Evolutionary conservation across 345 rosid species (phyloP), one percentile per base, ranked within the genome.

Genomic region (Barbarea vulgaris): DNA sequence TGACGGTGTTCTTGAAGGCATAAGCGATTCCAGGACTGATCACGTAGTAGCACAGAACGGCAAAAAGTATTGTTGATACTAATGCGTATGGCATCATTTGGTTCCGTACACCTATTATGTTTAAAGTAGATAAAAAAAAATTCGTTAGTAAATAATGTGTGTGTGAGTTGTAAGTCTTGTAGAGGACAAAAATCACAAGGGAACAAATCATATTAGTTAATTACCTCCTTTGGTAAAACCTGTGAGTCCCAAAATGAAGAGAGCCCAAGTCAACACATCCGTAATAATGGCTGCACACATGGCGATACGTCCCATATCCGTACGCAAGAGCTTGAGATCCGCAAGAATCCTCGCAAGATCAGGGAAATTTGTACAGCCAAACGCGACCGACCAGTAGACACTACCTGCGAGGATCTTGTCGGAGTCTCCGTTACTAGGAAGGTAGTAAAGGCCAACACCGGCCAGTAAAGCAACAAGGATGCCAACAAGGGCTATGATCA

Each of bases 281-380:
- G 73, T 75, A 25, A 87, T 9, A 46, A 85, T 27, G 60, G 91
- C 79, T 6, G 89, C 80, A 37, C 87, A 54, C 76, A 88, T 70
- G 0, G 92, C 89, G 0, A 72, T 76, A 27, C 70, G 78, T 9
- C 93, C 96, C 2, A 86, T 75, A 1, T 88, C 89, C 0, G 91
- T 57, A 69, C 85, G 87, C 27, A 90, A 86, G 22, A 88, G 88
- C 80, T 90, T 93, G 64, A 86, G 81, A 70, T 88, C 86, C 1
- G 89, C 83, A 14, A 90, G 89, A 37, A 82, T 72, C 25, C 79
- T 81, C 3, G 87, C 85, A 12, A 87, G 82, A 31, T 83, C 90
- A 0, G 94, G 85, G 54, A 88, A 85, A 81, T 89, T 92, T 1
- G 96, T 89, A 52, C 85, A 79, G 0, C 81, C 67, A 5, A 87